Conservation (phyloP, 305 asterid genomes). For the Fraxinus sp. region DNA sequence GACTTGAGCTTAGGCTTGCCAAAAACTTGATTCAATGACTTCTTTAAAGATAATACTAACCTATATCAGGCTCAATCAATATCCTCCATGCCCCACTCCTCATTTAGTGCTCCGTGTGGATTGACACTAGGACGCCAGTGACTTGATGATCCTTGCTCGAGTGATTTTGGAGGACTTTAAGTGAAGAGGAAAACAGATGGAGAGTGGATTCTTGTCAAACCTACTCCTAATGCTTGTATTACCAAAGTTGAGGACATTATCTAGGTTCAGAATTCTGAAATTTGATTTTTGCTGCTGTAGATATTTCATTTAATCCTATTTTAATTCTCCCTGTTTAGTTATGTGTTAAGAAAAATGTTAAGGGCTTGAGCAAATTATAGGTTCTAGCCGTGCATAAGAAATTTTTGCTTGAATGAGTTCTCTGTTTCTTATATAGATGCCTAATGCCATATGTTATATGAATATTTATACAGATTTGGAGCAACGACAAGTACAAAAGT, state of each 20-base stretch:
- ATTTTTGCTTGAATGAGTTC: not conserved
- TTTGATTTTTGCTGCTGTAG: not conserved
- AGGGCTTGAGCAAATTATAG: not conserved
- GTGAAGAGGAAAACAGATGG: slow-evolving; percentile 68
- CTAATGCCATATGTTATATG: not conserved
- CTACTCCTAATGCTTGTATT: slow-evolving; percentile 57
- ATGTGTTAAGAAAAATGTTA: not conserved
- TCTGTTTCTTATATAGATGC: not conserved
- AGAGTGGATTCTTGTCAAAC: slow-evolving; percentile 64
- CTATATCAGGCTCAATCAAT: slow-evolving; percentile 65
- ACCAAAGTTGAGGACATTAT: slow-evolving; percentile 45
- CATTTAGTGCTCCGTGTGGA: slow-evolving; percentile 69
- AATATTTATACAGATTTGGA: slow-evolving; percentile 36
- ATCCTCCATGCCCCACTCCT: slow-evolving; percentile 66
- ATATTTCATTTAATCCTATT: not conserved
- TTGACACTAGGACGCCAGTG: slow-evolving; percentile 67
- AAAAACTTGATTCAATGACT: slow-evolving; percentile 42
- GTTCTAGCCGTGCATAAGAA: not conserved
- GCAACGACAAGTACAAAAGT: slow-evolving; percentile 45
- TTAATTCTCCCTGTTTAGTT: not conserved
- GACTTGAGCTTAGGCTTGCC: slow-evolving; percentile 53
- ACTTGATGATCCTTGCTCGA: slow-evolving; percentile 60
- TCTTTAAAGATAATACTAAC: slow-evolving; percentile 50
- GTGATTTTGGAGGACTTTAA: slow-evolving; percentile 71
- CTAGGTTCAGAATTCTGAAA: slow-evolving; percentile 30